Base-by-base conservation (phyloP, 2,329 filamentous ascomycete species). In the Nothophoma quercina region DNA sequence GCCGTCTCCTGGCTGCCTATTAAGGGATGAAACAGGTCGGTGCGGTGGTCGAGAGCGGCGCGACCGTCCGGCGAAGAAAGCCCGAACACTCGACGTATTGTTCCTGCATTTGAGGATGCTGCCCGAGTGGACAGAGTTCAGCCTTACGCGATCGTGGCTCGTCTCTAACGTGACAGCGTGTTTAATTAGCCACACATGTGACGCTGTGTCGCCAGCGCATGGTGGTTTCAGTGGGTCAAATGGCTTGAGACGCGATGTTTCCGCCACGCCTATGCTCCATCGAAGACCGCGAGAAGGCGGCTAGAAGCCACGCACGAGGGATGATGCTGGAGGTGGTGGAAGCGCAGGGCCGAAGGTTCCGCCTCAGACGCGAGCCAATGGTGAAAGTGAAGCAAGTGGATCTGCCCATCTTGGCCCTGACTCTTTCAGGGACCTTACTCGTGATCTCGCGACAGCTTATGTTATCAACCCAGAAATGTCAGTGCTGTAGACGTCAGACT, bases 41-140 rank as follows among this genome's bases (percentile, higher is more conserved):
- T 36, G 46, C 34, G 32, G 21, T 36, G 43, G 39, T 44, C 54
- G 44, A 52, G 22, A 36, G 15, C 23, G n/a, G 19, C 48, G 30
- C 32, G 29, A 45, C 33, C 44, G 22, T 25, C 33, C 38, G 42
- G 43, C 42, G 50, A 53, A 41, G 42, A 53, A 43, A 38, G 4
- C n/a, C 50, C 50, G 50, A 52, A 53, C 49, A 32, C 25, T 36
- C 36, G 38, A 48, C 50, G 28, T 47, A 28, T 28, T 56, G 68
- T 70, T 65, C 67, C 67, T 71, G 67, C 67, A 59, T 70, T 16
- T 28, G 32, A 32, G 54, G 52, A 40, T 23, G 39, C 43, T 40
- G 33, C 43, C 60, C 53, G 50, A 51, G 33, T 61, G 51, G 58
- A 45, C 49, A 44, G 39, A 41, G 25, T 30, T 46, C 47, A 48